Evolutionary conservation across 305 asterid genomes (phyloP).

Genomic region (Galium porrigens): DNA sequence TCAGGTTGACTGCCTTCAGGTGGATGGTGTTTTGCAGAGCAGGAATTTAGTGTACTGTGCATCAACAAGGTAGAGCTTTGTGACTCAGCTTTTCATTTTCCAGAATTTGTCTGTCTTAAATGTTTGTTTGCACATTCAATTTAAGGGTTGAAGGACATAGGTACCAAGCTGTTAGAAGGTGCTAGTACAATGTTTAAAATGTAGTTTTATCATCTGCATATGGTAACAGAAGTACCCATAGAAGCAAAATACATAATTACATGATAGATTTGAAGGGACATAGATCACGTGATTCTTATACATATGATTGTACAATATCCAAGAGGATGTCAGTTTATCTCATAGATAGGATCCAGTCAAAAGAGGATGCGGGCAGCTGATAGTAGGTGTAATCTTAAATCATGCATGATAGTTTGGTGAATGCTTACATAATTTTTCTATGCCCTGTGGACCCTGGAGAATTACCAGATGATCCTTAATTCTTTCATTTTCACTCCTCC

Average conservation of each 20-base stretch:
- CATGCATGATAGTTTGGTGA: neutral
- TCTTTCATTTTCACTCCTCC: neutral
- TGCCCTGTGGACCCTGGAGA: neutral
- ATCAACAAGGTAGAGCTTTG: slow-evolving; percentile 63
- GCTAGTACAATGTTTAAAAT: neutral
- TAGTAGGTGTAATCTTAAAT: neutral
- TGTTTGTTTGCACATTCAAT: slow-evolving; percentile 4
- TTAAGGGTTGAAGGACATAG: neutral
- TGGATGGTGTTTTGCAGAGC: slow-evolving; percentile 86
- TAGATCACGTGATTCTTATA: neutral
- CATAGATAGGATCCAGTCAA: neutral
- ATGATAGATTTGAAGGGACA: slow-evolving; percentile 3
- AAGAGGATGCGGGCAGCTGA: neutral
- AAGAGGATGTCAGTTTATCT: slow-evolving; percentile 1
- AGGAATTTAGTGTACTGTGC: slow-evolving; percentile 93
- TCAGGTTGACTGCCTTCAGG: slow-evolving; percentile 95
- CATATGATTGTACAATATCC: neutral
- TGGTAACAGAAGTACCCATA: neutral
- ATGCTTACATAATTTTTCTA: neutral
- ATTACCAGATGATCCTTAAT: neutral
- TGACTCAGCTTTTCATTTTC: slow-evolving; percentile 11
- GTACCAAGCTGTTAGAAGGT: neutral
- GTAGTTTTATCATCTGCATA: neutral
- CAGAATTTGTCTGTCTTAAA: neutral
- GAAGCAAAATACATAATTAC: neutral